Conservation (phyloP, 768 basidiomycete genomes). For the Tricholoma terreum region DNA sequence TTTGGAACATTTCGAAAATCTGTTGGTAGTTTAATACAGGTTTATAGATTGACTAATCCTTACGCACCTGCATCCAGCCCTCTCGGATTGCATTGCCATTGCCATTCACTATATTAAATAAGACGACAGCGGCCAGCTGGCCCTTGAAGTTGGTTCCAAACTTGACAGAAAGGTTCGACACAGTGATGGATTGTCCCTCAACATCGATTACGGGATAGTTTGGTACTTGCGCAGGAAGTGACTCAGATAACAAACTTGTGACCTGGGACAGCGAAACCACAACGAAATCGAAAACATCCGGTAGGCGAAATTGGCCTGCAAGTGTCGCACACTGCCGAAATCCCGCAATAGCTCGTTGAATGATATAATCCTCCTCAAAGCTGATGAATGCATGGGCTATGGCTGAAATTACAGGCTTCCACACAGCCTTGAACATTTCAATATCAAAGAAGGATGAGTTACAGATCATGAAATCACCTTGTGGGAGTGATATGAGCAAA, state of each 20-base stretch:
- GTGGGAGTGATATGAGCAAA: slow-evolving; percentile 1
- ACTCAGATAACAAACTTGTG: slow-evolving; percentile 79
- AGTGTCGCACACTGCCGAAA: slow-evolving; percentile 95
- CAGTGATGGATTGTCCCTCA: slow-evolving; percentile 85
- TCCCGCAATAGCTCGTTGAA: slow-evolving; percentile 92
- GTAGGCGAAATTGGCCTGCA: slow-evolving; percentile 83
- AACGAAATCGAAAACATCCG: slow-evolving; percentile 96
- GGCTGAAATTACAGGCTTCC: slow-evolving; percentile 92
- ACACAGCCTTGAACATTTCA: slow-evolving; percentile 91
- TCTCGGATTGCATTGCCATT: slow-evolving; percentile 92
- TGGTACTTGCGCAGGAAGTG: slow-evolving; percentile 64
- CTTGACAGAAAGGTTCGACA: slow-evolving; percentile 87
- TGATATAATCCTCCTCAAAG: slow-evolving; percentile 95
- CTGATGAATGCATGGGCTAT: slow-evolving; percentile 95
- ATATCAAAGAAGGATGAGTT: slow-evolving; percentile 80
- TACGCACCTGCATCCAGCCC: slow-evolving; percentile 85
- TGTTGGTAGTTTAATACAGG: slow-evolving; percentile 26
- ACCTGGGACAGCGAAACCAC: slow-evolving; percentile 91
- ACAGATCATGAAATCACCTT: slow-evolving; percentile 71
- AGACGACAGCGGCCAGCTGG: slow-evolving; percentile 92
- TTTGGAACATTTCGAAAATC: slow-evolving; percentile 99
- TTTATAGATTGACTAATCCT: slow-evolving; percentile 5
- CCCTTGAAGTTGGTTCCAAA: slow-evolving; percentile 96
- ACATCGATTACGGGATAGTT: slow-evolving; percentile 89
- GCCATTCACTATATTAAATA: slow-evolving; percentile 97